These are phyloP conservation scores for Ochromonas danica DNA, from an alignment of 108 stramenopile species.

Conservation along the genomic window DNA sequence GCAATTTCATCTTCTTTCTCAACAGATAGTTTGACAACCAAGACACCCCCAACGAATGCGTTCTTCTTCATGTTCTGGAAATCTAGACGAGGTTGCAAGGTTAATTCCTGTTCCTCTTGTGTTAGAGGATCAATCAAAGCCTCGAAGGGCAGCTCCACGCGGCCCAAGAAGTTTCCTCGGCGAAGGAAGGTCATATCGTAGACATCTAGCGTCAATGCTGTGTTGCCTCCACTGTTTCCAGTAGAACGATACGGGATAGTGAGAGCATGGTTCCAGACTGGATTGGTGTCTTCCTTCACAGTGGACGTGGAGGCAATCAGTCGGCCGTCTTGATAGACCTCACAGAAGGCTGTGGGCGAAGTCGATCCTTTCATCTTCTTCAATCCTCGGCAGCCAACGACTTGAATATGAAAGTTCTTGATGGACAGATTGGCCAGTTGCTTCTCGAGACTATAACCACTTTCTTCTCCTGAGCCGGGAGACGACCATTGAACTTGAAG, in stretches of 20 bases:
- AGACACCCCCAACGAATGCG: background rate
- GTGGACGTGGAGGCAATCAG: background rate
- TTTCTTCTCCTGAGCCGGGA: too few species aligned
- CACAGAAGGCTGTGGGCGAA: background rate
- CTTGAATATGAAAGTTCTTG: background rate
- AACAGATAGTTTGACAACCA: background rate
- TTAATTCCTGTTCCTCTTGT: background rate
- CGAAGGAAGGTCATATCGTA: background rate
- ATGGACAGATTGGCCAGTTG: too few species aligned
- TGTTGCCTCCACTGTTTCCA: background rate
- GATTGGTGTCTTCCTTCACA: background rate
- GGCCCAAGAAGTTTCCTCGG: background rate
- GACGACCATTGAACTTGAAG: too few species aligned
- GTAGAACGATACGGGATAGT: background rate
- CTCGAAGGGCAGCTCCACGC: background rate
- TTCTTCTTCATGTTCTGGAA: constrained; percentile 7
- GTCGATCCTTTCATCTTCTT: background rate
- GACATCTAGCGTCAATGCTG: background rate
- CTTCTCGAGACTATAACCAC: too few species aligned
- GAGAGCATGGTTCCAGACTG: constrained; percentile 4
- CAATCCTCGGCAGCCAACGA: background rate
- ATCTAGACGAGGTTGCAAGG: background rate
- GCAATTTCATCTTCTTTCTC: background rate
- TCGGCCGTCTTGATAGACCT: background rate
- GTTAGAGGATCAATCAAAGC: background rate